phyloP scores from a whole-genome alignment of 2,329 filamentous ascomycete genomes.

The Pseudocercospora fuligena region DNA sequence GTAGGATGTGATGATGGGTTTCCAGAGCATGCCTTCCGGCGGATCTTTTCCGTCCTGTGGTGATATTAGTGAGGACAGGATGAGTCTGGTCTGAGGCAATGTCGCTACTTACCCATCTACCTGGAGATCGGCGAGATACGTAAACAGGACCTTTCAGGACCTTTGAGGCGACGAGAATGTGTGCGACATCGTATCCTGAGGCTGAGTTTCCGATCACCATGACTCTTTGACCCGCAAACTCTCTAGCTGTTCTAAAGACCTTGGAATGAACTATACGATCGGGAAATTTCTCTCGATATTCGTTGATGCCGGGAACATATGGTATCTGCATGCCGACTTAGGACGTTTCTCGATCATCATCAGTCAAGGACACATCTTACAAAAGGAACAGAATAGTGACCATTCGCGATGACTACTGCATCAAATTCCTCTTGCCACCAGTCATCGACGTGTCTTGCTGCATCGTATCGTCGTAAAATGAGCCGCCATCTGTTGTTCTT shows the following conservation, averaged over 20 bases:
- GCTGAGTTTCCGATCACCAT: conserved; percentile 41
- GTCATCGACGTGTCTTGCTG: conserved; percentile 49
- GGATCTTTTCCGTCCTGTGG: conserved; percentile 52
- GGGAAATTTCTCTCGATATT: conserved; percentile 61
- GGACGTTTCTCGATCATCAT: background rate
- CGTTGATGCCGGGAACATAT: conserved; percentile 54
- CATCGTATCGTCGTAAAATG: conserved; percentile 55
- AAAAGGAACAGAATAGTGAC: conserved; percentile 42
- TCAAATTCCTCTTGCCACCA: conserved; percentile 62
- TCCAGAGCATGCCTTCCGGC: conserved; percentile 58
- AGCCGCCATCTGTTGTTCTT: conserved; percentile 51
- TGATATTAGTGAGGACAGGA: background rate
- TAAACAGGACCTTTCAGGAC: conserved; percentile 50
- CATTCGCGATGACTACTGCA: conserved; percentile 41
- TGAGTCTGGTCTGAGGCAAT: background rate
- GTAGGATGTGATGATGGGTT: conserved; percentile 57
- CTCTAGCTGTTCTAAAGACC: conserved; percentile 32
- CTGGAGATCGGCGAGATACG: conserved; percentile 56
- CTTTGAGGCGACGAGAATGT: conserved; percentile 29
- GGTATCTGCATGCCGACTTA: conserved; percentile 41
- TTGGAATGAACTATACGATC: conserved; percentile 53
- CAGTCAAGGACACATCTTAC: background rate
- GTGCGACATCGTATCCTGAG: conserved; percentile 41
- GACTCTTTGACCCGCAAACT: conserved; percentile 30
- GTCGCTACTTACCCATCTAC: conserved; percentile 45